Conservation (phyloP, 495 filamentous ascomycete species). For the Parathielavia appendiculata region DNA sequence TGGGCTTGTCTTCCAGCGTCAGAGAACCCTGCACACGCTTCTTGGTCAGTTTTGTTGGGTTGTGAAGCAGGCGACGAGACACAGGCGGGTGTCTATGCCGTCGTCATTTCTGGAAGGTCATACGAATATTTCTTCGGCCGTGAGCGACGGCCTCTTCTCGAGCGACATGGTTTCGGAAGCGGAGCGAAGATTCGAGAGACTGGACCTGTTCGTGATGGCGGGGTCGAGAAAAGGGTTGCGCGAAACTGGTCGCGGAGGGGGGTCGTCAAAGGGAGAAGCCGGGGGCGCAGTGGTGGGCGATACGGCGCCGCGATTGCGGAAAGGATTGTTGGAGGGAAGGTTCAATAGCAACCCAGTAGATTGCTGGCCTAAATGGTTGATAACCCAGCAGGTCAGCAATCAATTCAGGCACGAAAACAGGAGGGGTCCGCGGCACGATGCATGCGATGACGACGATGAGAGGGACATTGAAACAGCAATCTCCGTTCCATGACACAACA, state of each 20-base stretch:
- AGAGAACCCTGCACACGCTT: conserved; percentile 42
- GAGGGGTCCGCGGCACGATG: conserved; percentile 33
- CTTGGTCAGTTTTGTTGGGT: conserved; percentile 14
- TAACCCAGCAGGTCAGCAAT: conserved; percentile 35
- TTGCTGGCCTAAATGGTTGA: conserved; percentile 35
- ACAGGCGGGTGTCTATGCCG: background rate
- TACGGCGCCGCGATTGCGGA: conserved; percentile 72
- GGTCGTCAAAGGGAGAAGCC: conserved; percentile 50
- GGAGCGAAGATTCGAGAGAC: conserved; percentile 36
- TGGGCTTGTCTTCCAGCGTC: conserved; percentile 40
- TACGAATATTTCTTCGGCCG: conserved; percentile 88
- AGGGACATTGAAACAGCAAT: conserved; percentile 48
- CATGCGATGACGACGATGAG: conserved; percentile 43
- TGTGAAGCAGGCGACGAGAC: conserved; percentile 6
- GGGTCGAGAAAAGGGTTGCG: conserved; percentile 90
- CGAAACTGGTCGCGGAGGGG: conserved; percentile 66
- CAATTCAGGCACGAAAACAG: conserved; percentile 22
- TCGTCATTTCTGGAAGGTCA: conserved; percentile 36
- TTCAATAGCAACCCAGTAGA: conserved; percentile 54
- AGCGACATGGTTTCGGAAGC: conserved; percentile 51
- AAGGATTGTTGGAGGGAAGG: conserved; percentile 95
- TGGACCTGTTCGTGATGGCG: conserved; percentile 49
- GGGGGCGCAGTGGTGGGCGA: conserved; percentile 55
- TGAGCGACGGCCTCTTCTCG: conserved; percentile 49
- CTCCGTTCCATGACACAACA: conserved; percentile 48